Base-by-base conservation (phyloP, 768 basidiomycete species). In the Termitomyces sp. region DNA sequence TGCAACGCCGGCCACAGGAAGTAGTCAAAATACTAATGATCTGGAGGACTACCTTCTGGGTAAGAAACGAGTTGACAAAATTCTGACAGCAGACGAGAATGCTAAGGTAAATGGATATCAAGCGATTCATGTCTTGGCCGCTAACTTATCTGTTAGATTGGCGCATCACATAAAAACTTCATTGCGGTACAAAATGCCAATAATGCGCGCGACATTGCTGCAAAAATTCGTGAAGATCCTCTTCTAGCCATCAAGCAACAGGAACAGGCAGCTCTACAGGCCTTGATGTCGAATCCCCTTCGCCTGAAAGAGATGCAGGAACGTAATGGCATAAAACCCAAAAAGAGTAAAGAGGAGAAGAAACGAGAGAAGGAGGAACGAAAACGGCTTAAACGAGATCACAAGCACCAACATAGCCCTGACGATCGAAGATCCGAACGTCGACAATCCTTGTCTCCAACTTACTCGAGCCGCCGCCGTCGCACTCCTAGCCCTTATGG, bases 201-300 rank as follows among this genome's bases (percentile, higher is more conserved):
- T 71, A 89, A 78, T 46, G 78, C 76, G 35, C 88, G 95, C 33
- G 97, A 99, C 67, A 82, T 93, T 47, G 90, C 94, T 23, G 78
- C 94, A 32, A 98, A 99, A 74, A 88, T 99, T 61, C 88, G 97
- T 36, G 97, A 98, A 73, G 97, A 99, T 68, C 97, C 97, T 5
- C 70, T 98, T 5, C 80, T 99, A n/a, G 93, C 91, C 14, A 98
- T 99, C 77, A 98, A 98, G 73, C 91, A 95, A 70, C 96, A 98
- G 68, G 96, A 99, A 73, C 95, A 97, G 69, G 89, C 91, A 8
- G 91, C 94, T 7, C 89, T 94, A 65, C 86, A 97, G 64, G 84
- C 92, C 2, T 76, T 97, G 41, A 80, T 92, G 77, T 84, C 88
- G 50, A 95, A 95, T 66, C 93, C 93, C 33, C 82, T 93, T 35